Evolutionary conservation across 139 green algal genomes (phyloP), one percentile per base, ranked within the genome.

Genomic region (Chlamydomonas sphaeroides): DNA sequence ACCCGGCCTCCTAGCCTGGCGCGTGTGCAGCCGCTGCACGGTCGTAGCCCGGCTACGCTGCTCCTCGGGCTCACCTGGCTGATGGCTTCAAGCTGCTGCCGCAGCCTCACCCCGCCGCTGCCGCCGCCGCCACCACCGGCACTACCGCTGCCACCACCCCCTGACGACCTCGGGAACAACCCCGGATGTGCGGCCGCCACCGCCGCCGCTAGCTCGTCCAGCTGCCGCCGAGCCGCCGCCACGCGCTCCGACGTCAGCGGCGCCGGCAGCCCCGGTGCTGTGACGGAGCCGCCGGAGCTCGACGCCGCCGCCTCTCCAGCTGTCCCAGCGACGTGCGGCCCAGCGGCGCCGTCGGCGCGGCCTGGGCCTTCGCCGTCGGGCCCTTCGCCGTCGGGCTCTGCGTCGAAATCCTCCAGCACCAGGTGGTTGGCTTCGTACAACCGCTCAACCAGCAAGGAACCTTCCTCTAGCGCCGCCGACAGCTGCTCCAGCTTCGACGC

Each of bases 401-500:
- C 53, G 25, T 69, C 65, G 7, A 59, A 49, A 11, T 62, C 65
- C 39, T 84, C 51, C 6, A 68, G n/a, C 6, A 26, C 36, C 3
- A 82, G 62, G 75, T 63, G 75, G 75, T 82, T 72, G 25, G 62
- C 59, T 3, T 72, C 62, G 62, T 72, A 82, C 42, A 82, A 39
- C 32, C 75, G n/a, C 32, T 82, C 75, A 25, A 72, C 75, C 41
- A 82, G 26, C 45, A 82, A 14, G 11, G 75, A 48, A 0, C 75
- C 75, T 33, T 82, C 75, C 75, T 82, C 75, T 21, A 82, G 61
- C 21, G 75, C 75, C 33, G 62, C 75, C 25, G 62, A 42, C 75
- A 82, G 53, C 66, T 78, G 78, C 10, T 26, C 39, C 53, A 84
- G 49, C 49, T n/a, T n/a, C n/a, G n/a, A n/a, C n/a, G n/a, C n/a